Base-by-base conservation (phyloP, 257 asterid genomes). In the Ilex asprella region DNA sequence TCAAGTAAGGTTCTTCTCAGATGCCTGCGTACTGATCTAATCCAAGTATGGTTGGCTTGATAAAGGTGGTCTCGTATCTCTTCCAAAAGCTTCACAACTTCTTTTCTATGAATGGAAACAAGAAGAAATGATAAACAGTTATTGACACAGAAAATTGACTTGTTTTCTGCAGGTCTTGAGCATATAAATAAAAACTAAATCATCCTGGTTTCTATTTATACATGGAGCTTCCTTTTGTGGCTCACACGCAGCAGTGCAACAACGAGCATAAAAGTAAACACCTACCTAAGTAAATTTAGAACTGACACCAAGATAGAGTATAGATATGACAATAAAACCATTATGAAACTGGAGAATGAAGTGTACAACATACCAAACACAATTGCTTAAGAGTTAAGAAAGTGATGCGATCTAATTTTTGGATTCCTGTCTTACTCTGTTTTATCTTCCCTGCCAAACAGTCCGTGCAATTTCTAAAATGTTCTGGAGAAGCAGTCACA, bases 31-130 rank as follows among this genome's bases (percentile, higher is more conserved):
- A 85, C 67, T 0, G 87, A 78, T 43, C 73, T 62, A 31, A 93
- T 82, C 95, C 94, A 89, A 3, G 95, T 82, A 55, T 68, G 86
- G 78, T 93, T 93, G 30, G 89, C 93, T 72, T 87, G 95, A 78
- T 87, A 89, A 16, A 82, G 70, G 66, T 81, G 81, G 62, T 87
- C 96, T 0, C 74, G 83, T 54, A 79, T 84, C 70, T 87, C 94
- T 41, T 85, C 97, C 55, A 93, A 68, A 56, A 75, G 82, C 72
- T 74, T 80, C 14, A 73, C 72, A 10, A 75, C 72, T 69, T 76
- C 83, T 65, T 82, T 84, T 82, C 99, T 93, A 75, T 31, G 73
- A 21, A 27, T 13, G 50, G 62, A 65, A 67, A n/a, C 49, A 56
- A 57, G 58, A 62, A 13, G n/a, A 4, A 46, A 14, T 14, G 14